These are phyloP conservation scores for Ophiorrhiza pumila DNA, from an alignment of 257 asterid genomes.

Conservation along the genomic window DNA sequence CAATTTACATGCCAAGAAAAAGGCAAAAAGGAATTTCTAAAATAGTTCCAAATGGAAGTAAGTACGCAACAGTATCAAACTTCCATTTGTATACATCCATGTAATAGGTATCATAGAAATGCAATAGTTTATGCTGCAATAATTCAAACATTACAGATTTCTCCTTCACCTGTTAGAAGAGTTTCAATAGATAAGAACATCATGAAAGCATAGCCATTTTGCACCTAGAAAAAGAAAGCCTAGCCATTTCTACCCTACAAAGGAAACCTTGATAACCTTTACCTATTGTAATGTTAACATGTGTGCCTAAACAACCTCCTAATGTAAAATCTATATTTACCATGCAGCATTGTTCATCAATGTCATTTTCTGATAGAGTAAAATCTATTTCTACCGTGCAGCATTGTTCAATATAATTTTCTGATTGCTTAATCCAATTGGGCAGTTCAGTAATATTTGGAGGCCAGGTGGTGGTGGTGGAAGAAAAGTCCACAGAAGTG, in stretches of 20 bases:
- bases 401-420: too few relatives aligned
- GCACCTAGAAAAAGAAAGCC: too few relatives aligned
- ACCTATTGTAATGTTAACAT: background rate
- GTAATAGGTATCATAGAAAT: background rate
- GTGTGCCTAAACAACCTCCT: background rate
- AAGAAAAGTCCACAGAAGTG: background rate
- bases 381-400: too few relatives aligned
- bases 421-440: too few relatives aligned
- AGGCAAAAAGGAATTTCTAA: slow-evolving; percentile 1
- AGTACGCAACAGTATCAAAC: background rate
- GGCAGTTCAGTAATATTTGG: too few relatives aligned
- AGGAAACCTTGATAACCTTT: background rate
- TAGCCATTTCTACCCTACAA: background rate
- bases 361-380: background rate
- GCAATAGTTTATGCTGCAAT: background rate
- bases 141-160: background rate
- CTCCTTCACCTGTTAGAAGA: background rate
- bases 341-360: too few relatives aligned
- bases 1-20: slow-evolving; percentile 3
- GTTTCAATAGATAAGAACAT: background rate
- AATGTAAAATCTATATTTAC: background rate
- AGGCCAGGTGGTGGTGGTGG: too few relatives aligned
- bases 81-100: background rate
- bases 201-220: background rate
- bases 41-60: background rate